phyloP scores from a whole-genome alignment of 176 grass and related monocot genomes.

The Areca catechu region DNA sequence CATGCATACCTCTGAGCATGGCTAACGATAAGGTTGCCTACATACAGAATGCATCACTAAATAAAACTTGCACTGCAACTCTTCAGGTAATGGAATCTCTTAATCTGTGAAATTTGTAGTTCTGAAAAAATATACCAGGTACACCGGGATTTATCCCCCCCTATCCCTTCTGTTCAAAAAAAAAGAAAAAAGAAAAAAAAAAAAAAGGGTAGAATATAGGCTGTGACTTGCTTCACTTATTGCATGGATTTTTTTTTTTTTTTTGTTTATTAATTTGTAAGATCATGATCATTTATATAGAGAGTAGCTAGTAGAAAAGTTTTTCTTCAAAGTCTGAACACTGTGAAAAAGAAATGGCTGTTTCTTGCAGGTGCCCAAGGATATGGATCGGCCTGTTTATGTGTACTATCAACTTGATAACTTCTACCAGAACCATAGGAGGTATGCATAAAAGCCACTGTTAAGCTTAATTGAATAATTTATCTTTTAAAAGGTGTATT shows the following conservation, averaged over 20 bases:
- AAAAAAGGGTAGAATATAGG: no score
- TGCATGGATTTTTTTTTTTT: no score
- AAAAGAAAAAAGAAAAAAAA: no score
- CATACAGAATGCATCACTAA: constrained; percentile 35
- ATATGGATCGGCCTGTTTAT: constrained; percentile 83
- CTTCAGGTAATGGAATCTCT: constrained; percentile 38
- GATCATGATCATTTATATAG: no score
- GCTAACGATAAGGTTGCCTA: constrained; percentile 54
- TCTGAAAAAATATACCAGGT: neutral
- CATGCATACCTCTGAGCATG: constrained; percentile 49
- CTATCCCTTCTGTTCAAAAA: no score
- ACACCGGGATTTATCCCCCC: no score
- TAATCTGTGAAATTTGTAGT: neutral
- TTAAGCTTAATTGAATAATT: neutral
- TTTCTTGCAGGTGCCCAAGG: constrained; percentile 56
- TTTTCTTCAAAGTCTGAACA: no score
- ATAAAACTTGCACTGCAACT: constrained; percentile 70
- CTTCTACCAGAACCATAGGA: constrained; percentile 99
- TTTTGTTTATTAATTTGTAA: no score
- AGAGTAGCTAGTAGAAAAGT: no score
- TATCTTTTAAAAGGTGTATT: neutral
- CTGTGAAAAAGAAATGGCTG: neutral
- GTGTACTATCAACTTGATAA: constrained; percentile 97
- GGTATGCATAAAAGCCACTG: constrained; percentile 32
- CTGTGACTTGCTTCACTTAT: no score